These are phyloP conservation scores for Crithidia fasciculata DNA, from an alignment of 208 protist species.

Conservation along the genomic window DNA sequence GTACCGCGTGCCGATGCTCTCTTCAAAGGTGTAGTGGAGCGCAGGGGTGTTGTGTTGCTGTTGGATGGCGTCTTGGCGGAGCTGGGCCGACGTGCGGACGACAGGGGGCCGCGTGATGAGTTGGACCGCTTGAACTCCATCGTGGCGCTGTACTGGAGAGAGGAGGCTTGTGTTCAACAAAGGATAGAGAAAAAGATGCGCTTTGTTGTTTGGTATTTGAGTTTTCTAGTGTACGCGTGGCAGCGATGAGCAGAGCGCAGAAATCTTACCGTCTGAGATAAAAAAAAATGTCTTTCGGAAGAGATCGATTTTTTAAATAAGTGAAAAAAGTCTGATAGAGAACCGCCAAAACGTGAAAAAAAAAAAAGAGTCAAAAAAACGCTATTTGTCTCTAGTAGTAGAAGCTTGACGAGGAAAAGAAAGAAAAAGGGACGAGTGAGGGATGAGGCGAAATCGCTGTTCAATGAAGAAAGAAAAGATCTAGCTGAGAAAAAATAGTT, in stretches of 20 bases:
- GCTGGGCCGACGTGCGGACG: constrained; percentile 22
- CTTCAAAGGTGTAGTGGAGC: constrained; percentile 29
- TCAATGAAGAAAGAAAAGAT: neutral
- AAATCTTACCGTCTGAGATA: no score
- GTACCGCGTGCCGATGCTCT: constrained; percentile 23
- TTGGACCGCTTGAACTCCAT: constrained; percentile 83
- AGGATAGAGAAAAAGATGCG: no score
- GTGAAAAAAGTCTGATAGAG: neutral
- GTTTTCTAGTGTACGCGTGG: no score
- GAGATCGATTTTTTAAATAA: constrained; percentile 16
- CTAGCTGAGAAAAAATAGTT: constrained; percentile 2
- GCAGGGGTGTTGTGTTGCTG: constrained; percentile 30
- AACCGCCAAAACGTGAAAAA: neutral
- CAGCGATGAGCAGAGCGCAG: no score
- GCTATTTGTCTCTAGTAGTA: no score
- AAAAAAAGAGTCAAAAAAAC: neutral
- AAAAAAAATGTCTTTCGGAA: neutral
- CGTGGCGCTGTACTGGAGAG: neutral
- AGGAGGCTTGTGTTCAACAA: neutral
- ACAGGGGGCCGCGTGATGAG: constrained; percentile 56
- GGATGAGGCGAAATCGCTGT: neutral
- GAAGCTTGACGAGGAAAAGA: neutral
- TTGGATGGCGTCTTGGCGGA: constrained; percentile 12
- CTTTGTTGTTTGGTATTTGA: neutral
- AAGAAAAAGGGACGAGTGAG: neutral